These are phyloP conservation scores for Fusarium sacchari DNA, from an alignment of 2,329 filamentous ascomycete species.

Conservation along the genomic window DNA sequence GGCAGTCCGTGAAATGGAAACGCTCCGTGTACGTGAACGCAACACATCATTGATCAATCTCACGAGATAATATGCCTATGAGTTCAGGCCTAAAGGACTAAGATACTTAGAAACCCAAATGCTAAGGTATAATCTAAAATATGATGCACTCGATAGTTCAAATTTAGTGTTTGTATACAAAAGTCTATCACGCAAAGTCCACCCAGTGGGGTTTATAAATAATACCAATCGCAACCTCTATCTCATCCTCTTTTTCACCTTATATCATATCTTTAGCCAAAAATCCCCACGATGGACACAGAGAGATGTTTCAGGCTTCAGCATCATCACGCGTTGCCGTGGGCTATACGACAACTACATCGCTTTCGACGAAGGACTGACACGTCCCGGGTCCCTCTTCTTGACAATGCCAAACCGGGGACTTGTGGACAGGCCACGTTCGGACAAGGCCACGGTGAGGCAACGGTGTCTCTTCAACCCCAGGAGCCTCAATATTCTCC, in stretches of 20 bases:
- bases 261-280: neutral
- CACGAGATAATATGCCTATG: too few relatives aligned
- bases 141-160: neutral
- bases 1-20: too few relatives aligned
- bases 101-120: too few relatives aligned
- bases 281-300: fast-evolving
- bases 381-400: neutral
- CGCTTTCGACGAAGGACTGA: too few relatives aligned
- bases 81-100: too few relatives aligned
- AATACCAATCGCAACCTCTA: neutral
- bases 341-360: neutral
- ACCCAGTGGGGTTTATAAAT: neutral
- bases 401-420: neutral
- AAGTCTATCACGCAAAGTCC: neutral
- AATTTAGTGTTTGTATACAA: neutral
- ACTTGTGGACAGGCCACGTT: neutral
- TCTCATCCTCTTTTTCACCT: neutral
- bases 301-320: neutral
- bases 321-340: neutral
- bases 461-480: fast-evolving
- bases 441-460: fast-evolving
- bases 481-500: fast-evolving
- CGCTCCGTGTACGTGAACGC: too few relatives aligned
- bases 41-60: too few relatives aligned
- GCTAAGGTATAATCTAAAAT: neutral